Percentiles rank a stretch among this genome's conserved stretches.
Evolutionary conservation across 164 flowering plant genomes (phyloP).

Genomic region (Chimonanthus salicifolius): DNA sequence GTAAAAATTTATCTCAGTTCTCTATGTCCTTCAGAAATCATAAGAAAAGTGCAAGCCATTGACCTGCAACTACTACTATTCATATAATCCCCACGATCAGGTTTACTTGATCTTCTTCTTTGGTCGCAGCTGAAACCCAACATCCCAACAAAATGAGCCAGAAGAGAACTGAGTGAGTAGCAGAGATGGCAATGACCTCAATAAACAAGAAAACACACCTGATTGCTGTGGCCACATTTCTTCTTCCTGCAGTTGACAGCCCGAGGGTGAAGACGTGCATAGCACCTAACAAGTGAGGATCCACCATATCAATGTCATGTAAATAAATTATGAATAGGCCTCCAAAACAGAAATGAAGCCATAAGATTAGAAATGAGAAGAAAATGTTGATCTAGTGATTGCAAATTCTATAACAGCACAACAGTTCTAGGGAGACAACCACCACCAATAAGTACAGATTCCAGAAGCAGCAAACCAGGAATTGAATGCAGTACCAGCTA

Average conservation of each 20-base stretch:
- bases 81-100: neutral
- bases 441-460: too few species aligned
- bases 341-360: too few species aligned
- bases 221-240: constrained; percentile 38
- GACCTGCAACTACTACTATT: neutral
- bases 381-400: too few species aligned
- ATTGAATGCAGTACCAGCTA: too few species aligned
- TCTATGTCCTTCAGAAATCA: too few species aligned
- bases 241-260: constrained; percentile 35
- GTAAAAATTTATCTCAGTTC: too few species aligned
- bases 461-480: too few species aligned
- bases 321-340: too few species aligned
- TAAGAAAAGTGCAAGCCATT: too few species aligned
- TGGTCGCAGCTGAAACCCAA: constrained; percentile 28
- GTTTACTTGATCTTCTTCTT: constrained; percentile 37
- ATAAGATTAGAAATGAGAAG: too few species aligned
- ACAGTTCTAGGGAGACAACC: too few species aligned
- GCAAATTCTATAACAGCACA: too few species aligned
- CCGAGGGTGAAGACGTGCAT: constrained; percentile 34
- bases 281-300: constrained; percentile 14
- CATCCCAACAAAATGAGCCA: neutral
- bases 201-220: constrained; percentile 11
- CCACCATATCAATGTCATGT: neutral
- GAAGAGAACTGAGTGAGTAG: neutral
- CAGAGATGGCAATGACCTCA: neutral